phyloP scores from a whole-genome alignment of 73 alveolate species.

The Halteria grandinella region DNA sequence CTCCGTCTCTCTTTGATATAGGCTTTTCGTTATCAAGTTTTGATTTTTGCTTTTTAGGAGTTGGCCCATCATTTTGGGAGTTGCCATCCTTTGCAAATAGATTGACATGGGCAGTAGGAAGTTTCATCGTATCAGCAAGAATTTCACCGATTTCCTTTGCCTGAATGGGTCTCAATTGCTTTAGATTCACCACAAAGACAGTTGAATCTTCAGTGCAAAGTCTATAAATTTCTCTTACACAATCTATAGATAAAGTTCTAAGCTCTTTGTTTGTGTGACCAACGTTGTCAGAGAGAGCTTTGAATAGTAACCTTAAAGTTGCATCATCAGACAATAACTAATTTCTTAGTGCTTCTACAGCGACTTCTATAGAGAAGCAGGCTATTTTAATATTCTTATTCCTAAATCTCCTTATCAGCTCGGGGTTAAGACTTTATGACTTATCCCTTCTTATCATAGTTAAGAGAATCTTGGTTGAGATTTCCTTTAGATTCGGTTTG shows the following conservation, averaged over 20 bases:
- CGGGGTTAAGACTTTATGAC: constrained; percentile 32
- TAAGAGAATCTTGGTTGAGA: constrained; percentile 23
- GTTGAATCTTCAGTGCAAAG: constrained; percentile 52
- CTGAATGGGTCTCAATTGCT: constrained; percentile 55
- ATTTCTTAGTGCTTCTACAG: not conserved
- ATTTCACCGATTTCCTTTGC: constrained; percentile 39
- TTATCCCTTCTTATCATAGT: constrained; percentile 32
- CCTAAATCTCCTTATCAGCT: constrained; percentile 49
- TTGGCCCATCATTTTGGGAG: no score
- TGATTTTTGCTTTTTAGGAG: no score
- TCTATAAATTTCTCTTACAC: constrained; percentile 27
- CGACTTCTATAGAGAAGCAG: constrained; percentile 7
- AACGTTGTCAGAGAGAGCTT: constrained; percentile 7
- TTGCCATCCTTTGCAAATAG: no score
- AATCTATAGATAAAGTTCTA: constrained; percentile 10
- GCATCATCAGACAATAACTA: constrained; percentile 6
- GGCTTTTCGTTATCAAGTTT: no score
- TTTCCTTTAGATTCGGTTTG: constrained; percentile 49
- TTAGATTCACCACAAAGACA: constrained; percentile 27
- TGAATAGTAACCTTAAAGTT: constrained; percentile 5
- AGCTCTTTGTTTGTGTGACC: constrained; percentile 44
- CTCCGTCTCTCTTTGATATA: no score
- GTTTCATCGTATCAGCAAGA: constrained; percentile 9
- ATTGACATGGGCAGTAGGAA: no score
- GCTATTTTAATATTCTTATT: constrained; percentile 48